phyloP scores from a whole-genome alignment of 1,284 basidiomycete species.

The Austroboletus novae-zelandiae region DNA sequence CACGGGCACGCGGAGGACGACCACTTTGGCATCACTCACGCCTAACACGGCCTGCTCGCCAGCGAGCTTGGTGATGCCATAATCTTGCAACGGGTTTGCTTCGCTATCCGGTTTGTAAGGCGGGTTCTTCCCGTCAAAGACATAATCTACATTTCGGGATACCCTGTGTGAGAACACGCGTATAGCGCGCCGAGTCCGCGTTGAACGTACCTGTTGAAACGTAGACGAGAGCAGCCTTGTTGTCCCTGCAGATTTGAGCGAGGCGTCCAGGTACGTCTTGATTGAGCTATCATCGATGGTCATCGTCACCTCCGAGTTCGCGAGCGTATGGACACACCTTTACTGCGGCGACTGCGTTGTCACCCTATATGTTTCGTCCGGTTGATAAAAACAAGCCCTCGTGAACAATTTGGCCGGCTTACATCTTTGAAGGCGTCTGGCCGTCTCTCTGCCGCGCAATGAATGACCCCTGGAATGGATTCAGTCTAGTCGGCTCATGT shows the following conservation, averaged over 20 bases:
- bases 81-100: constrained; percentile 77
- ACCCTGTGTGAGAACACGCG: constrained; percentile 10
- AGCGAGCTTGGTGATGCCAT: constrained; percentile 74
- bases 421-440: constrained; percentile 84
- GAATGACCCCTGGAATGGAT: constrained; percentile 63
- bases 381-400: background rate
- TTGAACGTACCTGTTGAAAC: constrained; percentile 65
- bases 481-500: background rate
- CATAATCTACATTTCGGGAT: constrained; percentile 58
- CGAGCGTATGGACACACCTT: constrained; percentile 40
- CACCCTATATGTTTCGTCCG: constrained; percentile 34
- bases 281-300: constrained; percentile 53
- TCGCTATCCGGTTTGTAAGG: constrained; percentile 66
- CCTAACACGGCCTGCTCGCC: constrained; percentile 68
- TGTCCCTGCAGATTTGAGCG: constrained; percentile 52
- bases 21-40: constrained; percentile 49
- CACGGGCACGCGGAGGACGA: constrained; percentile 79
- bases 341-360: constrained; percentile 55
- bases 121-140: constrained; percentile 81
- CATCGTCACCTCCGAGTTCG: background rate
- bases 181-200: background rate
- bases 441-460: constrained; percentile 81
- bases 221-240: constrained; percentile 65
- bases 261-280: constrained; percentile 62
- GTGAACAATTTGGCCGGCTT: constrained; percentile 11